Base-by-base conservation (phyloP, 345 rosid species). In the Camelina laxa region DNA sequence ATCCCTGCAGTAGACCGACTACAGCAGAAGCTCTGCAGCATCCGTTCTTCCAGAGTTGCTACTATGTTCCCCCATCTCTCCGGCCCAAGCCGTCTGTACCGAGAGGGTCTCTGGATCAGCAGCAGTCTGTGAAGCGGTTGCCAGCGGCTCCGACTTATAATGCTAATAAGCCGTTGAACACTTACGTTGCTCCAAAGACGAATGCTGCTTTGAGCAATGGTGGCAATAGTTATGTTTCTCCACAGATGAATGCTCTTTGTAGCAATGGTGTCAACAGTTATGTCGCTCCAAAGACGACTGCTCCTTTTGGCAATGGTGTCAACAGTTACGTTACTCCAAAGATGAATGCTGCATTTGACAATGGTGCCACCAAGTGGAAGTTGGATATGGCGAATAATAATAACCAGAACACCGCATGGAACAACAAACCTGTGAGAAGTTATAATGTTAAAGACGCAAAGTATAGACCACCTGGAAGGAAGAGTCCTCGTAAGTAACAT, bases 1-100 rank as follows among this genome's bases (percentile, higher is more conserved):
- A 95, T 86, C 99, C 99, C 41, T 72, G 82, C 85, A 82, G 82
- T 79, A 85, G 99, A 86, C 96, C 93, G 3, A 84, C 85, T 13
- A 96, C 97, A 49, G 87, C 81, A n/a, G 99, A 92, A 75, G 93
- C 85, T 60, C 87, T 95, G 70, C 97, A 92, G 68, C 97, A 92
- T 84, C 96, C 99, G 13, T 95, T 90, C 85, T 95, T 95, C 72
- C 88, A 89, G 96, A 84, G 89, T 77, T 92, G 99, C 82, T 89
- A 79, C 71, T 95, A 90, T 80, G 85, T 92, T 73, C 96, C 99
- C 30, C 97, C 97, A 42, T 85, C 90, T 30, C 96, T 92, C 67
- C 96, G 96, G 55, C 60, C 86, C 51, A 88, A 84, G 80, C 73
- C 73, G 42, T 75, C 82, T 66, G 54, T 74, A 60, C 61, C 80